Base-by-base conservation (phyloP, 2,329 filamentous ascomycete species). In the Phialophora macrospora region DNA sequence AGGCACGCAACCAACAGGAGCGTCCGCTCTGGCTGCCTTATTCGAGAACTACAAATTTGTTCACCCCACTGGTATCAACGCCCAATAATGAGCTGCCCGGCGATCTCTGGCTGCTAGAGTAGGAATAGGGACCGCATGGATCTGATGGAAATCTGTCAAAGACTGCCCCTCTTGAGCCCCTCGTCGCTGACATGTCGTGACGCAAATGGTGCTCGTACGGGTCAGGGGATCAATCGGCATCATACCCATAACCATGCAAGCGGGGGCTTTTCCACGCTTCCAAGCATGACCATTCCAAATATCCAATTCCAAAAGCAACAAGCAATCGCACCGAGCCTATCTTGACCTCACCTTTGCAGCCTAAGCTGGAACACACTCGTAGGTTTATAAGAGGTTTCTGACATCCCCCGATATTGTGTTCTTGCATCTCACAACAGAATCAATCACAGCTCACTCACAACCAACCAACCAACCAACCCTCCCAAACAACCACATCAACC, bases 201-300 rank as follows among this genome's bases (percentile, higher is more conserved):
- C 48, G 48, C 48, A 51, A 28, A 51, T 22, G 12, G 3, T n/a
- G n/a, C n/a, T n/a, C n/a, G n/a, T 51, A 14, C 12, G 11, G 9
- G 48, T 20, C 48, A 51, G 48, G 48, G 56, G 26, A 46, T 59
- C 56, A 59, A 49, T 59, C 38, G 41, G 56, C 17, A 49, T 32
- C 5, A 59, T 59, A 59, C 24, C 56, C 56, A 34, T 1, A 55
- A 55, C 12, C 26, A 55, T 14, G 5, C 52, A 6, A 12, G 26
- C 28, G 26, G 52, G 28, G 24, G 52, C 28, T 28, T 32, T 41
- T 34, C 24, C 28, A 34, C 57, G 32, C 24, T 34, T 49, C 44
- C 26, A 34, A 38, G 46, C 58, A 49, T 28, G 46, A 26, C 30
- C 58, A 60, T 60, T 60, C 58, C 58, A 60, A 60, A 60, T 60